phyloP scores from a whole-genome alignment of 768 basidiomycete species.

The Boletus rubropictus region DNA sequence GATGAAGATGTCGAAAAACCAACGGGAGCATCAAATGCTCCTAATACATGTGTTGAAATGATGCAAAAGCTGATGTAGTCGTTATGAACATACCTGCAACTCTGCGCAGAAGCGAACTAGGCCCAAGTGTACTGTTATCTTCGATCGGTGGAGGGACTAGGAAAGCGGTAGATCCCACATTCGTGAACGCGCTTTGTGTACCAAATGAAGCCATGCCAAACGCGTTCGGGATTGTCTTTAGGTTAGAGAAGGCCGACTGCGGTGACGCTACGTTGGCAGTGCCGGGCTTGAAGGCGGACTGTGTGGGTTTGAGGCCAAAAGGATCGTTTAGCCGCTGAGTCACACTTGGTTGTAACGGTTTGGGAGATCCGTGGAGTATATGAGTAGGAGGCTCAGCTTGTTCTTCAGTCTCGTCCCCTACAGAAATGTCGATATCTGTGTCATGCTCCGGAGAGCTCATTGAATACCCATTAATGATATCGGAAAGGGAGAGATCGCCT shows the following conservation, averaged over 20 bases:
- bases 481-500: conserved; percentile 48
- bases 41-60: not conserved
- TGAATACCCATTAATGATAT: conserved; percentile 65
- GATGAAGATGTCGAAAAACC: not conserved
- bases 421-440: conserved; percentile 23
- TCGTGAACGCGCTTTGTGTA: conserved; percentile 4
- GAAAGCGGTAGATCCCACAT: not conserved
- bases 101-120: not conserved
- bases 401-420: conserved; percentile 19
- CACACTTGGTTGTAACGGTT: conserved; percentile 23
- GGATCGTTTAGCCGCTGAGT: conserved; percentile 32
- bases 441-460: conserved; percentile 22
- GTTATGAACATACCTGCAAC: conserved; percentile 12
- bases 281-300: conserved; percentile 12
- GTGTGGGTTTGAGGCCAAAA: conserved; percentile 27
- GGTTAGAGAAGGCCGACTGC: conserved; percentile 32
- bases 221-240: conserved; percentile 30
- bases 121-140: not conserved
- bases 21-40: not conserved
- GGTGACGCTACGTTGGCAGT: conserved; percentile 7
- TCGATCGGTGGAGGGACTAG: conserved; percentile 1
- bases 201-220: conserved; percentile 29
- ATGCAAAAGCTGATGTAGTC: not conserved
- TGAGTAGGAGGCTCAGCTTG: conserved; percentile 4
- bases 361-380: conserved; percentile 1